A percentile compares a stretch with the other conserved stretches of the same genome.
phyloP scores from a whole-genome alignment of 1,139 yeast species.

The Candida glucosophila region DNA sequence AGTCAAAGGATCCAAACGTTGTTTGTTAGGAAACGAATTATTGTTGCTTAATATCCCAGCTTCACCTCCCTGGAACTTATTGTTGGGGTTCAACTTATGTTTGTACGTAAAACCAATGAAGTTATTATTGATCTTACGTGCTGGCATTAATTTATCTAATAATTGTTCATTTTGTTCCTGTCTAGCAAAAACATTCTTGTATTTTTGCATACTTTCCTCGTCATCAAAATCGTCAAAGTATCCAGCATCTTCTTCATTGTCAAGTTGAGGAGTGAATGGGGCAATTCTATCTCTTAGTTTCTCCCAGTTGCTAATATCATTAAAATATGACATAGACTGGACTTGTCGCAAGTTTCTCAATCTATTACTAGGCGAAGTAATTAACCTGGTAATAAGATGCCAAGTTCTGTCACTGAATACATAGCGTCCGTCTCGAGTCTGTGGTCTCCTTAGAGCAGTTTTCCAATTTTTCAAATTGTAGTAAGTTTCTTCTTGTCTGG shows the following conservation, averaged over 20 bases:
- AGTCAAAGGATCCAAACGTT: conserved; percentile 36
- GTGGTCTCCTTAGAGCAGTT: conserved; percentile 80
- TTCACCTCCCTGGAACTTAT: conserved; percentile 36
- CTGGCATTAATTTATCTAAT: conserved; percentile 49
- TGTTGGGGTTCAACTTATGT: conserved; percentile 66
- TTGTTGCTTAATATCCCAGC: conserved; percentile 28
- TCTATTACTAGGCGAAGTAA: conserved; percentile 73
- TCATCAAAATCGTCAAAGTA: conserved; percentile 96
- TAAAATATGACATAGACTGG: conserved; percentile 70
- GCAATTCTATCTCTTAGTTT: conserved; percentile 63
- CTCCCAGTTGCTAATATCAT: conserved; percentile 69
- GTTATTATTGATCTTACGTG: conserved; percentile 41
- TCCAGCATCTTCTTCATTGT: conserved; percentile 96
- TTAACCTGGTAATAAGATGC: conserved; percentile 72
- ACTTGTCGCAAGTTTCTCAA: conserved; percentile 74
- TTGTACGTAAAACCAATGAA: conserved; percentile 95
- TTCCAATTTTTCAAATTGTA: conserved; percentile 91
- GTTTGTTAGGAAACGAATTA: conserved; percentile 6
- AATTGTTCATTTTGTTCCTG: conserved; percentile 77
- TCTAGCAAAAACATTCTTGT: conserved; percentile 91
- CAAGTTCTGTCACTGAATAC: conserved; percentile 97
- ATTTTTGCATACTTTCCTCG: conserved; percentile 95
- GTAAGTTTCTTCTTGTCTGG: conserved; percentile 90
- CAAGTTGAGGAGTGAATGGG: conserved; percentile 95
- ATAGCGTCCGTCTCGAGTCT: conserved; percentile 81